Evolutionary conservation across 257 asterid genomes (phyloP).

Genomic region (Solanum medicagineum): DNA sequence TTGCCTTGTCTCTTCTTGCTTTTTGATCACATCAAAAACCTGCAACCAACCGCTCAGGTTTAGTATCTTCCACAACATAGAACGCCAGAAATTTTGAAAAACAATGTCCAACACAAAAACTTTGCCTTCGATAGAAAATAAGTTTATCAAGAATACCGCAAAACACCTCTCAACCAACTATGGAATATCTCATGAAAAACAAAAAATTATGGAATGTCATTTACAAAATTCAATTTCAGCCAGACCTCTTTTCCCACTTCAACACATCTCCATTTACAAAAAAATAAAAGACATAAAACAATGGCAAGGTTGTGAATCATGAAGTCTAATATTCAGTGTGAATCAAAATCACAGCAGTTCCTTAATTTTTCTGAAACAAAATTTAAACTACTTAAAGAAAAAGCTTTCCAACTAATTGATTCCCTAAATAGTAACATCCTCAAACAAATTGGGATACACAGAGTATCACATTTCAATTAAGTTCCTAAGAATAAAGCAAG

Average conservation of each 20-base stretch:
- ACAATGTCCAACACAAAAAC: background rate
- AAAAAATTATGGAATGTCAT: background rate
- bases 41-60: conserved; percentile 10
- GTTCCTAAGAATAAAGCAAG: background rate
- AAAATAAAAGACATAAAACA: background rate
- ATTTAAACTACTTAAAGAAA: background rate
- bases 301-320: background rate
- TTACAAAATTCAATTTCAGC: background rate
- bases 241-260: background rate
- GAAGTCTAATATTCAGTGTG: background rate
- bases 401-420: background rate
- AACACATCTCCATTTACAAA: background rate
- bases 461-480: background rate
- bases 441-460: background rate
- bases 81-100: background rate
- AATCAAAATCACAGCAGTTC: background rate
- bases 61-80: background rate
- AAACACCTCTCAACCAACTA: background rate
- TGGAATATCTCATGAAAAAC: background rate
- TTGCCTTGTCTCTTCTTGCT: conserved; percentile 68
- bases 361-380: background rate
- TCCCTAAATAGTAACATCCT: background rate
- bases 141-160: background rate
- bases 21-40: conserved; percentile 49
- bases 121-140: background rate